Conservation (phyloP, 2,329 filamentous ascomycete species). For the Tolypocladium amazonense region DNA sequence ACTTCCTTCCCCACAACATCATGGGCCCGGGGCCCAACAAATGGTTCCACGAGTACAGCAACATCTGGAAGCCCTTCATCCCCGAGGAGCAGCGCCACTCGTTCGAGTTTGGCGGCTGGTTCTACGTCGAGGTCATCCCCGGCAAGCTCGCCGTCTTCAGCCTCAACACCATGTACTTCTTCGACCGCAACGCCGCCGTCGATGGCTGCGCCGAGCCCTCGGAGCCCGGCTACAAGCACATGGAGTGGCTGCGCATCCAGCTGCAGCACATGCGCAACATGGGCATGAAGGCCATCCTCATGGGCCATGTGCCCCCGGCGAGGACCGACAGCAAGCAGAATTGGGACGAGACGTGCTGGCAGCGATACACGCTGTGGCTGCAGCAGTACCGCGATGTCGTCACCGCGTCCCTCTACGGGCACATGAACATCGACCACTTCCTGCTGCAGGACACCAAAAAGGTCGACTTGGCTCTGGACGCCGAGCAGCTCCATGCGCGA, state of each 20-base stretch:
- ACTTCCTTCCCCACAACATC: conserved; percentile 95
- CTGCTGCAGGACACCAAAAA: conserved; percentile 78
- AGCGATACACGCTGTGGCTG: conserved; percentile 89
- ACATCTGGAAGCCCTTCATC: conserved; percentile 79
- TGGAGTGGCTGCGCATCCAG: conserved; percentile 92
- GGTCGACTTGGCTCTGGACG: conserved; percentile 47
- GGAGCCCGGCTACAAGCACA: conserved; percentile 85
- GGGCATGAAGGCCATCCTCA: conserved; percentile 88
- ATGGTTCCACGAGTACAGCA: conserved; percentile 68
- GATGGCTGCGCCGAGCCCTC: conserved; percentile 72
- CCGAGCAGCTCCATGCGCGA: conserved; percentile 14
- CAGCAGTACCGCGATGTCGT: conserved; percentile 87
- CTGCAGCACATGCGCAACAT: conserved; percentile 71
- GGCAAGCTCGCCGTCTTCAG: conserved; percentile 80
- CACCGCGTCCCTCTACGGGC: conserved; percentile 68
- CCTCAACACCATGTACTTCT: conserved; percentile 94
- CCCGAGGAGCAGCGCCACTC: conserved; percentile 86
- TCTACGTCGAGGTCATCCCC: conserved; percentile 84
- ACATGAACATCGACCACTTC: conserved; percentile 99
- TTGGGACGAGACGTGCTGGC: conserved; percentile 98
- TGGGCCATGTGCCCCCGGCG: conserved; percentile 88
- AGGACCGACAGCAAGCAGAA: conserved; percentile 72
- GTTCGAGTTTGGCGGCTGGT: conserved; percentile 91
- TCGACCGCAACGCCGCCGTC: conserved; percentile 83
- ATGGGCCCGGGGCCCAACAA: conserved; percentile 74